Conservation (phyloP, 345 rosid genomes). For the Populus tremula region DNA sequence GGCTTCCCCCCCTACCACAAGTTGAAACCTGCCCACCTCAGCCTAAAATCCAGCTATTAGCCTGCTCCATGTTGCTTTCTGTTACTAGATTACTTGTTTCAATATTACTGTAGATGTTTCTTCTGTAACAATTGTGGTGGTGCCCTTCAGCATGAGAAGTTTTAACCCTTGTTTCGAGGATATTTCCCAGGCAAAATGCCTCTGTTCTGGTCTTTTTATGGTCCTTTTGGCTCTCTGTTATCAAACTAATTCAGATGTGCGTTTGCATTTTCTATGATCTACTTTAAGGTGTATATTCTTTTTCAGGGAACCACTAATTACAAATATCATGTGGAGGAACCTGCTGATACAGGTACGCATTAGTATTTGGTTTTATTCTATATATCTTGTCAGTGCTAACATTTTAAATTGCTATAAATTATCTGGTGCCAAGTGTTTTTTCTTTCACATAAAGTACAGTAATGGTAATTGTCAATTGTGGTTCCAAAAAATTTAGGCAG, state of each 20-base stretch:
- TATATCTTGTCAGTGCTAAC: not conserved
- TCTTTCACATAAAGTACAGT: not conserved
- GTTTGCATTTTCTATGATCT: not conserved
- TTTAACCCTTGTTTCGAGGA: not conserved
- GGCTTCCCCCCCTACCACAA: not conserved
- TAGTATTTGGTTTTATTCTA: not conserved
- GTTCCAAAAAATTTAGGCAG: slow-evolving; percentile 25
- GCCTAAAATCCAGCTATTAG: not conserved
- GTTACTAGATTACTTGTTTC: not conserved
- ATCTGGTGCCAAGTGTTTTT: not conserved
- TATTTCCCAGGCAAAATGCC: not conserved
- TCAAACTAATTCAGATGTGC: not conserved
- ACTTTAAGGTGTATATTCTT: not conserved
- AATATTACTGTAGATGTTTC: not conserved
- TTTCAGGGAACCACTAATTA: slow-evolving; percentile 33
- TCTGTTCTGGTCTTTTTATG: not conserved
- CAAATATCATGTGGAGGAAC: slow-evolving; percentile 41
- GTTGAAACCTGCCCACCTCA: not conserved
- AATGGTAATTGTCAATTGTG: not conserved
- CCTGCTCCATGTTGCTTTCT: not conserved
- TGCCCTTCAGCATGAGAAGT: not conserved
- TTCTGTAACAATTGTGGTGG: not conserved
- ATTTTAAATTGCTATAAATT: not conserved
- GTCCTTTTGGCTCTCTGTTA: not conserved
- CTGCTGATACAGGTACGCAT: slow-evolving; percentile 28